Conservation (phyloP, 257 asterid species). For the Buddleja alternifolia region DNA sequence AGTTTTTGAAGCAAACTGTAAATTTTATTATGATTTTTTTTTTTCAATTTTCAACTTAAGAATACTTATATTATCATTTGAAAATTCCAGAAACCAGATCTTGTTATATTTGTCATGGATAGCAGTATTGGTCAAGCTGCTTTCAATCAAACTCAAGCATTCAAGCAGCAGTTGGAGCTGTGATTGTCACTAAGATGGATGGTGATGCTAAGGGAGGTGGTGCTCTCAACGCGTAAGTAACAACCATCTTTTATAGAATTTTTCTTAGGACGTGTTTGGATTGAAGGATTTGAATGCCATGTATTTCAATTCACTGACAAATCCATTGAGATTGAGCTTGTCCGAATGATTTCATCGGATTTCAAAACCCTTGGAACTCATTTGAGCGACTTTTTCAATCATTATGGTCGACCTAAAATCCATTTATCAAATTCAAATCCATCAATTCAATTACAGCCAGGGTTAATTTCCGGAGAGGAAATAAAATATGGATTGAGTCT, state of each 20-base stretch:
- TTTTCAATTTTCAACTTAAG: conserved; percentile 5
- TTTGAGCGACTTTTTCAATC: too few relatives aligned
- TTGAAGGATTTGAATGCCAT: too few relatives aligned
- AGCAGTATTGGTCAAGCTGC: conserved; percentile 99
- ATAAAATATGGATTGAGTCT: not conserved
- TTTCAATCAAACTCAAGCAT: conserved; percentile 97
- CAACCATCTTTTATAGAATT: not conserved
- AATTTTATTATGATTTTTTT: conserved; percentile 12
- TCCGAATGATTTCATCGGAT: not conserved
- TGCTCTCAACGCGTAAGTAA: conserved; percentile 97
- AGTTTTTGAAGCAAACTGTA: conserved; percentile 93
- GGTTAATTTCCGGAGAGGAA: conserved; percentile 44
- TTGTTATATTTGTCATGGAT: conserved; percentile 96
- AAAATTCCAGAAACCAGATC: conserved; percentile 88
- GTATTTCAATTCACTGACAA: too few relatives aligned
- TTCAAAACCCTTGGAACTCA: not conserved
- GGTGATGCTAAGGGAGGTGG: conserved; percentile 99
- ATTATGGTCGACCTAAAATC: too few relatives aligned
- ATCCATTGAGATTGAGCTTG: not conserved
- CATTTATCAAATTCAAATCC: too few relatives aligned
- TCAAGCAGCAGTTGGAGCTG: conserved; percentile 99
- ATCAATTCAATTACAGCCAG: too few relatives aligned
- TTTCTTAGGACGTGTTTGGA: not conserved
- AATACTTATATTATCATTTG: conserved; percentile 17
- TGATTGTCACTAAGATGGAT: conserved; percentile 95